A percentile compares a stretch with the other conserved stretches of the same genome.
Conservation (phyloP, 768 basidiomycete genomes). For the Termitomyces sp. region DNA sequence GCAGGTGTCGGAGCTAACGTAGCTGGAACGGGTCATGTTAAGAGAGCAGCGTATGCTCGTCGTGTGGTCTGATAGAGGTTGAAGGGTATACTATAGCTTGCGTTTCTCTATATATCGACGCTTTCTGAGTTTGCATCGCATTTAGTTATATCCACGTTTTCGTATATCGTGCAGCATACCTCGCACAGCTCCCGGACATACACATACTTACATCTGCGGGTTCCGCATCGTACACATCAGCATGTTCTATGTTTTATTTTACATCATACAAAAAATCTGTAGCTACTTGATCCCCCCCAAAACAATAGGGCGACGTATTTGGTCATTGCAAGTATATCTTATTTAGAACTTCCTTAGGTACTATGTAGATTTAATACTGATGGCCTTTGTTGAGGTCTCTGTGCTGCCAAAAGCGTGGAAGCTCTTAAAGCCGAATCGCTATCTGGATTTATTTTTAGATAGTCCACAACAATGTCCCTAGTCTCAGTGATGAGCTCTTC, state of each 20-base stretch:
- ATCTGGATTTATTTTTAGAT: constrained; percentile 1
- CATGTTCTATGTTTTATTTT: neutral
- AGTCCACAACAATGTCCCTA: neutral
- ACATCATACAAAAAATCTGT: neutral
- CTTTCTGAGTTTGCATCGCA: constrained; percentile 3
- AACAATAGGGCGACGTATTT: neutral
- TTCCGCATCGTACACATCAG: neutral
- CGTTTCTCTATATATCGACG: neutral
- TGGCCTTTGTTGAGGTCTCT: neutral
- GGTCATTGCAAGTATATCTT: neutral
- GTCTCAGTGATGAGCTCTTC: constrained; percentile 4
- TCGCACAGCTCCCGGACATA: neutral
- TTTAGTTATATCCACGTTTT: constrained; percentile 9
- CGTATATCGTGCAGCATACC: constrained; percentile 10
- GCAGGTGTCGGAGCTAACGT: neutral
- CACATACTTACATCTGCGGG: constrained; percentile 7
- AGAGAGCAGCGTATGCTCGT: constrained; percentile 7
- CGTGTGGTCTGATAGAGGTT: constrained; percentile 10
- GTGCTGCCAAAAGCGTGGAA: neutral
- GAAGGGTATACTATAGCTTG: neutral
- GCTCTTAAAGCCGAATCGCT: constrained; percentile 4
- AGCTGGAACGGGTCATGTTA: neutral
- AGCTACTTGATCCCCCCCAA: no score
- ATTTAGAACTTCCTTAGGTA: neutral
- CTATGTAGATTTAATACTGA: neutral